Conservation (phyloP, 768 basidiomycete genomes). For the Boletellus sp. region DNA sequence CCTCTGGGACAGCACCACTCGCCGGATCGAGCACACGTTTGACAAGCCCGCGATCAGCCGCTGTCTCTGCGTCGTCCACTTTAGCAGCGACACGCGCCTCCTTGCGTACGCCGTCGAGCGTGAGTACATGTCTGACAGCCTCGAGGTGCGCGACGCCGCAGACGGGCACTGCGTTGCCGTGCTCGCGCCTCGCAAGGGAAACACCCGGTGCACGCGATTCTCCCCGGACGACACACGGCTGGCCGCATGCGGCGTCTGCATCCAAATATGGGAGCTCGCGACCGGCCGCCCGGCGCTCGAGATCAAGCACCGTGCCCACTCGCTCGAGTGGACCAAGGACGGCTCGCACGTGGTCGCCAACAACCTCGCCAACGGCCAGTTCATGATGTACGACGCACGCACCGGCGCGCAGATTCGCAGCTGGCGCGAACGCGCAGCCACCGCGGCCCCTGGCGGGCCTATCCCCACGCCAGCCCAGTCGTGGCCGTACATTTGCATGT, state of each 20-base stretch:
- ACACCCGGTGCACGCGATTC: conserved; percentile 24
- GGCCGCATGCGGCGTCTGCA: conserved; percentile 22
- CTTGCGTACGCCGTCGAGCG: conserved; percentile 21
- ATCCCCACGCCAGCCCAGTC: not conserved
- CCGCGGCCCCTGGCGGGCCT: not conserved
- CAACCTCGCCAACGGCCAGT: conserved; percentile 23
- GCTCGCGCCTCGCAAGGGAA: conserved; percentile 22
- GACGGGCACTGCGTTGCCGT: conserved; percentile 14
- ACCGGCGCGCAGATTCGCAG: conserved; percentile 17
- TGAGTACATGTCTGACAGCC: conserved; percentile 24
- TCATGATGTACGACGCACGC: conserved; percentile 22
- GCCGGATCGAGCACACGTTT: conserved; percentile 23
- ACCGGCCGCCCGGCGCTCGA: conserved; percentile 19
- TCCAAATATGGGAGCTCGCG: conserved; percentile 21
- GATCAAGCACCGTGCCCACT: conserved; percentile 26
- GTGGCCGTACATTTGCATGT: conserved; percentile 25
- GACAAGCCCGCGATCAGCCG: conserved; percentile 22
- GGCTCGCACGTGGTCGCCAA: conserved; percentile 16
- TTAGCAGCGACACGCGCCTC: conserved; percentile 18
- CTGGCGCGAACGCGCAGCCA: conserved; percentile 14
- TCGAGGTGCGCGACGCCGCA: conserved; percentile 15
- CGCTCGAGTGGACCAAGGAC: conserved; percentile 24
- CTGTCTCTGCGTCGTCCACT: conserved; percentile 22
- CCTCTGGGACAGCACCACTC: conserved; percentile 20
- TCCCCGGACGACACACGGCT: conserved; percentile 22